Conservation (phyloP, 148 eudicot species). For the Polygonum aviculare region DNA sequence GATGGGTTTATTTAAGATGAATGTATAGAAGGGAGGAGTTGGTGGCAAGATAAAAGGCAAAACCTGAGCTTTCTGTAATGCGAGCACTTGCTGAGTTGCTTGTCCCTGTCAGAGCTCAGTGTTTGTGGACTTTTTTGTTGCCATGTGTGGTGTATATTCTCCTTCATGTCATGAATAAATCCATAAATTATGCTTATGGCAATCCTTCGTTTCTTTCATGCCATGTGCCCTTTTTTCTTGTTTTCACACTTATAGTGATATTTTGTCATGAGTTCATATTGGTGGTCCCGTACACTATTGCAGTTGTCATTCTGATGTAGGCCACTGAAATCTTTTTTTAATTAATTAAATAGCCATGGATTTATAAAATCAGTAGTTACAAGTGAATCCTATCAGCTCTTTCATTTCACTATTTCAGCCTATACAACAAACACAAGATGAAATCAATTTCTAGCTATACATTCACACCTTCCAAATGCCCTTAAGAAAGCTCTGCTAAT, state of each 20-base stretch:
- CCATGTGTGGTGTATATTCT: slow-evolving; percentile 8
- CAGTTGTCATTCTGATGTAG: not conserved
- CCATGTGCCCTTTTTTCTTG: not conserved
- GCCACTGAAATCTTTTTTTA: too few relatives aligned
- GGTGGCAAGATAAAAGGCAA: not conserved
- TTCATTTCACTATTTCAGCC: not conserved
- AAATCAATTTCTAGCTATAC: not conserved
- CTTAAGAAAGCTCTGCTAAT: not conserved
- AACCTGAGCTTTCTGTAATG: not conserved
- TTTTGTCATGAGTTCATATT: not conserved
- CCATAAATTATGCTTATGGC: not conserved
- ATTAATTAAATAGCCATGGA: not conserved
- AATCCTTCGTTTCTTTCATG: not conserved
- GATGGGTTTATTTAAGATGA: not conserved
- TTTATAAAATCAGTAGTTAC: not conserved
- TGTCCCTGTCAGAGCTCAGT: not conserved
- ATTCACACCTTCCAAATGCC: not conserved
- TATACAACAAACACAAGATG: not conserved
- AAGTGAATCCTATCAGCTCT: not conserved
- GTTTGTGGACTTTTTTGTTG: not conserved
- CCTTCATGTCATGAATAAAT: not conserved
- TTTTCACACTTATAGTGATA: not conserved
- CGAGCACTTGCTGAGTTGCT: slow-evolving; percentile 6
- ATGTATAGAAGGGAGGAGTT: not conserved
- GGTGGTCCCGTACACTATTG: not conserved